Percentiles rank a stretch among this genome's conserved stretches.
Evolutionary conservation across 805 yeast genomes (phyloP).

Genomic region (Soucietia sequanensis): DNA sequence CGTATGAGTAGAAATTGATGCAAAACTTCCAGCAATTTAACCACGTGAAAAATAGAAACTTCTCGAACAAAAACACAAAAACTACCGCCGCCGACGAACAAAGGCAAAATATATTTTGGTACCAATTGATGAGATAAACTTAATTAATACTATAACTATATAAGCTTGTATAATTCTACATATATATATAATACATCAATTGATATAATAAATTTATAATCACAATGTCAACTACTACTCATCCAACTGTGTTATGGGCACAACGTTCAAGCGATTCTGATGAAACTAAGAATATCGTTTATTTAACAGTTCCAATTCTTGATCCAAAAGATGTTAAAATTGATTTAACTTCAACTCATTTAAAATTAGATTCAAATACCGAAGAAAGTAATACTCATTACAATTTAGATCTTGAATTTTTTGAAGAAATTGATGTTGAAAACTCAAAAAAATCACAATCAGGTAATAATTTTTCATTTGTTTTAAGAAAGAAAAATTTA

Average conservation of each 20-base stretch:
- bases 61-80: too few relatives aligned
- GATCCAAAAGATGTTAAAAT: slow-evolving; percentile 67
- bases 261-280: slow-evolving; percentile 86
- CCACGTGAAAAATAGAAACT: too few relatives aligned
- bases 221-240: slow-evolving; percentile 19
- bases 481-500: slow-evolving; percentile 66
- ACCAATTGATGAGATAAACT: too few relatives aligned
- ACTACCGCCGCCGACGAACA: too few relatives aligned
- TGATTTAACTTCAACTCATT: slow-evolving; percentile 53
- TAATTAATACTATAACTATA: too few relatives aligned
- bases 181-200: too few relatives aligned
- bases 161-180: too few relatives aligned
- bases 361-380: slow-evolving; percentile 52
- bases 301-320: slow-evolving; percentile 68
- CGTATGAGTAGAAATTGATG: too few relatives aligned
- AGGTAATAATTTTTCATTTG: slow-evolving; percentile 63
- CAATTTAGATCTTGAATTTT: slow-evolving; percentile 71
- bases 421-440: slow-evolving; percentile 67
- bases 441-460: slow-evolving; percentile 53
- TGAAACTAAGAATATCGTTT: slow-evolving; percentile 69
- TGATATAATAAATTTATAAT: too few relatives aligned
- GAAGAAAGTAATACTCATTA: slow-evolving; percentile 52
- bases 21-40: too few relatives aligned
- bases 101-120: too few relatives aligned
- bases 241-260: slow-evolving; percentile 83